Conservation (phyloP, 257 asterid species). For the Solanum habrochaites region DNA sequence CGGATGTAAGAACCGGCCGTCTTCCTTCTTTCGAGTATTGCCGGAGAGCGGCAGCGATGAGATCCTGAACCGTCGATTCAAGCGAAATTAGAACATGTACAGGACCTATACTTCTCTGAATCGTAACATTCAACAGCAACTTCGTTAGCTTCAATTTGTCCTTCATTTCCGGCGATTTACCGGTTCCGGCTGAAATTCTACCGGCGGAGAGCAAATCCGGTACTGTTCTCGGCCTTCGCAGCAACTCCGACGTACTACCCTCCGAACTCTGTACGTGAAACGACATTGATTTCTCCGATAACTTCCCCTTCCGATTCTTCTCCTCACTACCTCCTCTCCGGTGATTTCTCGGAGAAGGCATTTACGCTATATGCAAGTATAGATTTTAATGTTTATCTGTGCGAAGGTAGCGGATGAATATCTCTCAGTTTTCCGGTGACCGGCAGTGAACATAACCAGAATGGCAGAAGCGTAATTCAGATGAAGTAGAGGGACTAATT, state of each 20-base stretch:
- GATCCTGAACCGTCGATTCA: conserved; percentile 64
- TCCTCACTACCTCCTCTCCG: conserved; percentile 41
- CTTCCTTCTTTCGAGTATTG: conserved; percentile 71
- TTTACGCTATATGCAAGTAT: background rate
- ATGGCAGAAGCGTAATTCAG: background rate
- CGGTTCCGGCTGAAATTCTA: background rate
- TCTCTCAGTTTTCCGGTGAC: conserved; percentile 33
- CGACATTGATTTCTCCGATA: conserved; percentile 51
- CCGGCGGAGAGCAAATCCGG: conserved; percentile 38
- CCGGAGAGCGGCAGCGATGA: conserved; percentile 52
- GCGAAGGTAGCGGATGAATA: conserved; percentile 38
- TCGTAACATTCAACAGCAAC: conserved; percentile 61
- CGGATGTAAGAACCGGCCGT: conserved; percentile 27
- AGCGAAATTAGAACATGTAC: conserved; percentile 58
- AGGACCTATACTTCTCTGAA: conserved; percentile 77
- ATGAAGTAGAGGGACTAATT: background rate
- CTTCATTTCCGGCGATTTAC: background rate
- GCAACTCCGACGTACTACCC: conserved; percentile 1
- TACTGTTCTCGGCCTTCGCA: conserved; percentile 59
- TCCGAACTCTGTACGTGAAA: conserved; percentile 30
- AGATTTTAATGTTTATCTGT: conserved; percentile 7
- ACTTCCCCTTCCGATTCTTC: conserved; percentile 41
- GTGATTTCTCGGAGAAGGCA: conserved; percentile 62
- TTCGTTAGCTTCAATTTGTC: conserved; percentile 40
- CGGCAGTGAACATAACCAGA: conserved; percentile 32